phyloP scores from a whole-genome alignment of 257 asterid genomes.

The Jacaranda copaia region DNA sequence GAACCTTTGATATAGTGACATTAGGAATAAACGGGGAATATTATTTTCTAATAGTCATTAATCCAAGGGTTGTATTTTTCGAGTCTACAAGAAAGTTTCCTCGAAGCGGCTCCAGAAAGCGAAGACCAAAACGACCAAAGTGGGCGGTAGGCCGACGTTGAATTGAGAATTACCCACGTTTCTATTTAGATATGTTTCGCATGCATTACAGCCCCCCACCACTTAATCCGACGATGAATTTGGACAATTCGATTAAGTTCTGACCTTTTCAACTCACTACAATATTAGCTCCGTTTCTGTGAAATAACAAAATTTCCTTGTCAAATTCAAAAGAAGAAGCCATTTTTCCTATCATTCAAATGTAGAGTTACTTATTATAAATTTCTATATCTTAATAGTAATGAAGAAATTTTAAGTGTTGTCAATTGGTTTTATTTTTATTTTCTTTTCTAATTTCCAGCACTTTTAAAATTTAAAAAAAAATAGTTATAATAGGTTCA shows the following conservation, averaged over 20 bases:
- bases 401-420: too few species aligned
- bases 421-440: too few species aligned
- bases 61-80: background rate
- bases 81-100: background rate
- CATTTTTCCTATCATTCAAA: background rate
- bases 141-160: constrained; percentile 31
- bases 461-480: too few species aligned
- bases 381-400: too few species aligned
- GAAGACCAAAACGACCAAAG: background rate
- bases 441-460: too few species aligned
- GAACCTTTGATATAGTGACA: too few species aligned
- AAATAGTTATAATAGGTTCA: too few species aligned
- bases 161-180: background rate
- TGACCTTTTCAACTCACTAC: background rate
- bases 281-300: background rate
- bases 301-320: background rate
- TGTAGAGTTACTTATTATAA: too few species aligned
- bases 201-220: constrained; percentile 22
- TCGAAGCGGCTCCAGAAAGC: background rate
- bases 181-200: background rate
- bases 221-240: constrained; percentile 12
- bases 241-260: constrained; percentile 10
- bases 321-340: background rate
- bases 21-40: background rate
- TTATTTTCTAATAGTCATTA: background rate